Conservation (phyloP, 805 yeast genomes). For the Maudiozyma turicensis region DNA sequence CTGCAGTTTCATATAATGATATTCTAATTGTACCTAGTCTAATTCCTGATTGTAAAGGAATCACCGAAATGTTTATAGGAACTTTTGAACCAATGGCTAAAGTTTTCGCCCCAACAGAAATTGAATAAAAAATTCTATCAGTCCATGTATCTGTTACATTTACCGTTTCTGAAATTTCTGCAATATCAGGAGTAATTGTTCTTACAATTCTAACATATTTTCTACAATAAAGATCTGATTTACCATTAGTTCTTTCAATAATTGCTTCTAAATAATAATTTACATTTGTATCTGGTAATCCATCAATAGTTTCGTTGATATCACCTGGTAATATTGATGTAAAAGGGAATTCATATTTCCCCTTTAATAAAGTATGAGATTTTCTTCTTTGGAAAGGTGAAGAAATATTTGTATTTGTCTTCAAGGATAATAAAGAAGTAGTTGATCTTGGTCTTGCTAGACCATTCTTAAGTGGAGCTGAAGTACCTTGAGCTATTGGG, state of each 20-base stretch:
- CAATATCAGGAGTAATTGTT: slow-evolving; percentile 77
- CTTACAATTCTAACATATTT: slow-evolving; percentile 74
- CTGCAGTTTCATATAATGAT: slow-evolving; percentile 56
- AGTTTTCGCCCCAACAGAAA: slow-evolving; percentile 80
- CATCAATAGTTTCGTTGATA: slow-evolving; percentile 81
- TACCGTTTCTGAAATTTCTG: slow-evolving; percentile 82
- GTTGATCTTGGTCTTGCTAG: slow-evolving; percentile 5
- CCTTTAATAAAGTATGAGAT: slow-evolving; percentile 45
- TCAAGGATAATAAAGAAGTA: slow-evolving; percentile 26
- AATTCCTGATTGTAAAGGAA: slow-evolving; percentile 76
- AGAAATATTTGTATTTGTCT: slow-evolving; percentile 10
- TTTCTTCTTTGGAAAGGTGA: slow-evolving; percentile 6
- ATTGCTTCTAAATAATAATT: slow-evolving; percentile 67
- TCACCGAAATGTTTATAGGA: slow-evolving; percentile 58
- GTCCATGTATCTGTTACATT: slow-evolving; percentile 97
- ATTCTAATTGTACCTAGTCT: slow-evolving; percentile 65
- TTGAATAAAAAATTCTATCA: slow-evolving; percentile 77
- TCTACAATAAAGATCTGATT: slow-evolving; percentile 51
- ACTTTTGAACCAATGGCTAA: slow-evolving; percentile 79
- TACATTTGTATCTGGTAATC: slow-evolving; percentile 69
- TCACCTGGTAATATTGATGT: slow-evolving; percentile 76
- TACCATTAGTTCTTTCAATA: slow-evolving; percentile 75
- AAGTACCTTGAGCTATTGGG: too few relatives aligned
- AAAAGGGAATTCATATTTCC: slow-evolving; percentile 88
- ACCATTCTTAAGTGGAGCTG: too few relatives aligned